Conservation (phyloP, 257 asterid genomes). For the Capsicum rhomboideum region DNA sequence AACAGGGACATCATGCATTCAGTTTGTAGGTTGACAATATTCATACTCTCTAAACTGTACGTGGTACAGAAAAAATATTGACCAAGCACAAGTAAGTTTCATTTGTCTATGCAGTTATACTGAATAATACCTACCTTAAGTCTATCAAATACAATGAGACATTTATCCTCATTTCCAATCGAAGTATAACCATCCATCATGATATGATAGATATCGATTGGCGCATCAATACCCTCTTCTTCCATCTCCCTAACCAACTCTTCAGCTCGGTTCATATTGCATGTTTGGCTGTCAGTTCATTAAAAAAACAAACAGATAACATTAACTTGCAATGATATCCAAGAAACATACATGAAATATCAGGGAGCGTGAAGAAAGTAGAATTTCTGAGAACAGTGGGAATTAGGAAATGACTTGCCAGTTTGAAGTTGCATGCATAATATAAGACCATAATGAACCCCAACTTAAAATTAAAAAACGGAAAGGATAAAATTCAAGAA, state of each 20-base stretch:
- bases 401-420: neutral
- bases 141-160: constrained; percentile 75
- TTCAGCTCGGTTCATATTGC: constrained; percentile 74
- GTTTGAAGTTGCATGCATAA: neutral
- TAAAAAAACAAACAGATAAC: neutral
- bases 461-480: neutral
- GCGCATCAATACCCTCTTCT: constrained; percentile 92
- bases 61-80: neutral
- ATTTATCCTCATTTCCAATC: constrained; percentile 62
- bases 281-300: constrained; percentile 53
- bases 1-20: neutral
- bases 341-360: neutral
- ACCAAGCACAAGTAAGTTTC: neutral
- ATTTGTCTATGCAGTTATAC: neutral
- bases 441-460: neutral
- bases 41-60: neutral
- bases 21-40: neutral
- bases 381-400: neutral
- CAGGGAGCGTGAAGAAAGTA: neutral
- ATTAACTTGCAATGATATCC: constrained; percentile 6
- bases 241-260: constrained; percentile 96
- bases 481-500: neutral
- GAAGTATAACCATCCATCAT: constrained; percentile 99
- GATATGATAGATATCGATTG: constrained; percentile 82
- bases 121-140: constrained; percentile 44